Conservation (phyloP, 495 filamentous ascomycete genomes). For the Penicillium alfredii region DNA sequence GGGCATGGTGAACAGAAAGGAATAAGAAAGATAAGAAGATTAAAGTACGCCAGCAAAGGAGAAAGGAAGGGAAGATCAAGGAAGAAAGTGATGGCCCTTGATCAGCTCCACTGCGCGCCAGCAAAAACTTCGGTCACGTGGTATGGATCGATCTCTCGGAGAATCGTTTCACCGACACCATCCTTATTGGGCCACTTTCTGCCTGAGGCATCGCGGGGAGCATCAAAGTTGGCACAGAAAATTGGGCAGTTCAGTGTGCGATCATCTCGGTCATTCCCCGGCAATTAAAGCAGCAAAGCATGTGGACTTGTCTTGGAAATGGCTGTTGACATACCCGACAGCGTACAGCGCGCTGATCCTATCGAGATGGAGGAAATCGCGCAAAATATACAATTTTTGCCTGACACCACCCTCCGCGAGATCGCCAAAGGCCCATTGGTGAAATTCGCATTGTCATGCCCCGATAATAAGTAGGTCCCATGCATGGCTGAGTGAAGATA, state of each 20-base stretch:
- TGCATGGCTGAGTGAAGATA: slow-evolving; percentile 1
- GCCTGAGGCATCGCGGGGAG: too few relatives aligned
- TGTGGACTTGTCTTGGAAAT: slow-evolving; percentile 19
- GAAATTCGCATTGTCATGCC: slow-evolving; percentile 30
- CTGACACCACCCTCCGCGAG: slow-evolving; percentile 32
- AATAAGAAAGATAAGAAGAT: slow-evolving; percentile 18
- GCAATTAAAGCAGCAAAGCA: too few relatives aligned
- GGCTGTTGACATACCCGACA: slow-evolving; percentile 15
- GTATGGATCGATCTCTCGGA: slow-evolving; percentile 19
- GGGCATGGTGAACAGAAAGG: slow-evolving; percentile 48
- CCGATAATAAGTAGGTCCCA: slow-evolving; percentile 31
- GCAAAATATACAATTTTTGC: slow-evolving; percentile 33
- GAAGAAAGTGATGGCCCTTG: slow-evolving; percentile 16
- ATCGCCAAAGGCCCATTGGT: slow-evolving; percentile 38
- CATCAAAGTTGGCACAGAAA: too few relatives aligned
- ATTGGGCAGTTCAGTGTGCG: too few relatives aligned
- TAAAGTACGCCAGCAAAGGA: slow-evolving; percentile 19
- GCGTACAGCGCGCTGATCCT: slow-evolving; percentile 6
- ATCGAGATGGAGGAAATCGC: slow-evolving; percentile 34
- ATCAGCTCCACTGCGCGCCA: slow-evolving; percentile 27
- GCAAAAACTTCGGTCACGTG: slow-evolving; percentile 46
- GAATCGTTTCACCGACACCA: slow-evolving; percentile 25
- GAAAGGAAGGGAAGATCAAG: slow-evolving; percentile 16
- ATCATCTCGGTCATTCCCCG: too few relatives aligned
- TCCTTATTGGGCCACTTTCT: slow-evolving; percentile 18